Conservation (phyloP, 2,329 filamentous ascomycete species). For the Hypoxylon sp. region DNA sequence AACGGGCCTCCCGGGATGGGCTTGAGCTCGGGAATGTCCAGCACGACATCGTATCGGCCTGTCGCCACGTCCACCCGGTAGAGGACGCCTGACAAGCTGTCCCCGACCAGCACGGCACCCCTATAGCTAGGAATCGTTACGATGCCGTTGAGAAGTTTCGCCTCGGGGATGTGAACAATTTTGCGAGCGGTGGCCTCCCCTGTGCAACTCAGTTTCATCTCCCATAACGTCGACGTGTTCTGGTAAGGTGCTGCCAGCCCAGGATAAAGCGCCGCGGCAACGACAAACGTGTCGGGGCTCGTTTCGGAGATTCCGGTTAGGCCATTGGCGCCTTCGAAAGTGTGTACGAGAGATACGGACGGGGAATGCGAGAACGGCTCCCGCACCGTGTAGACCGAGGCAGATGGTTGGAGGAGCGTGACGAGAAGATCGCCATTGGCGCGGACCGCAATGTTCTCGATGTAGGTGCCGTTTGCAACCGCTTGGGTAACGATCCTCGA, state of each 20-base stretch:
- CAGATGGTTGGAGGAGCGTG: constrained; percentile 39
- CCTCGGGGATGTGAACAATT: constrained; percentile 28
- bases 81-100: constrained; percentile 36
- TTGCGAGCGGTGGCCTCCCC: constrained; percentile 11
- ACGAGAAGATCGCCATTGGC: constrained; percentile 41
- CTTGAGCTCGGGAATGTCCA: constrained; percentile 36
- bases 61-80: constrained; percentile 35
- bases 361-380: constrained; percentile 31
- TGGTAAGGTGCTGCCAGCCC: constrained; percentile 8
- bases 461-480: constrained; percentile 19
- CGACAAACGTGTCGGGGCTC: constrained; percentile 30
- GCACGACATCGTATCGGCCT: constrained; percentile 28
- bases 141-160: constrained; percentile 34
- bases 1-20: constrained; percentile 17
- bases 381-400: constrained; percentile 38
- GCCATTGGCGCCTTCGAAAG: constrained; percentile 37
- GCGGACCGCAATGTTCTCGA: constrained; percentile 46
- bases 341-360: constrained; percentile 33
- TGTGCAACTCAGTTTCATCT: constrained; percentile 10
- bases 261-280: constrained; percentile 24
- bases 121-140: constrained; percentile 20
- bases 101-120: constrained; percentile 29
- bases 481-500: constrained; percentile 20
- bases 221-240: constrained; percentile 29
- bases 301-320: constrained; percentile 45